phyloP scores from a whole-genome alignment of 768 basidiomycete genomes.

The Artomyces pyxidatus region DNA sequence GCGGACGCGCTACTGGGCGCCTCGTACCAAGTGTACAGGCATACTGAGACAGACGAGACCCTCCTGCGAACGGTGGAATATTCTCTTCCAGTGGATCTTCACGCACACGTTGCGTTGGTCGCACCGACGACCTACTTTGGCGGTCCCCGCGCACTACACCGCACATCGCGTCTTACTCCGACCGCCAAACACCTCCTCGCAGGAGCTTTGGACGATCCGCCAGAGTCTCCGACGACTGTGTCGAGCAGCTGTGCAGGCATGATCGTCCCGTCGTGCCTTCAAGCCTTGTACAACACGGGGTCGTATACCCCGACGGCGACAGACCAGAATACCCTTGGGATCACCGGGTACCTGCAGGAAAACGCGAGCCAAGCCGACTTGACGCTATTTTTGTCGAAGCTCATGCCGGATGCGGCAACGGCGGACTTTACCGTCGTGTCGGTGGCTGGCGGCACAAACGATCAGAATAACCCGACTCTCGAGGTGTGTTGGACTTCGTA shows the following conservation, averaged over 20 bases:
- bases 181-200: too few relatives aligned
- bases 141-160: constrained; percentile 42
- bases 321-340: constrained; percentile 24
- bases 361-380: constrained; percentile 41
- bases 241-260: constrained; percentile 34
- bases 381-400: constrained; percentile 46
- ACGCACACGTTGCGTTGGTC: constrained; percentile 47
- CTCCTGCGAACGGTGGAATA: constrained; percentile 51
- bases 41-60: constrained; percentile 36
- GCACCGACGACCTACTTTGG: constrained; percentile 57
- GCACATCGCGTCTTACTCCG: too few relatives aligned
- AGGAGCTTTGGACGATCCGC: too few relatives aligned
- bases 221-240: too few relatives aligned
- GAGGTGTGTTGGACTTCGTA: constrained; percentile 34
- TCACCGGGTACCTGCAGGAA: constrained; percentile 40
- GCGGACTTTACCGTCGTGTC: constrained; percentile 19
- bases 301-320: constrained; percentile 23
- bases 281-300: constrained; percentile 27
- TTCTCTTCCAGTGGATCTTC: constrained; percentile 45
- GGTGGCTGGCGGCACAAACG: constrained; percentile 30
- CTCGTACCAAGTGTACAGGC: constrained; percentile 49
- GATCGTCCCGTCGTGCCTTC: constrained; percentile 28
- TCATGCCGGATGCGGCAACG: constrained; percentile 39
- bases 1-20: constrained; percentile 50
- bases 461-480: constrained; percentile 45